Evolutionary conservation across 2,329 filamentous ascomycete genomes (phyloP).

Genomic region (Macroventuria anomochaeta): DNA sequence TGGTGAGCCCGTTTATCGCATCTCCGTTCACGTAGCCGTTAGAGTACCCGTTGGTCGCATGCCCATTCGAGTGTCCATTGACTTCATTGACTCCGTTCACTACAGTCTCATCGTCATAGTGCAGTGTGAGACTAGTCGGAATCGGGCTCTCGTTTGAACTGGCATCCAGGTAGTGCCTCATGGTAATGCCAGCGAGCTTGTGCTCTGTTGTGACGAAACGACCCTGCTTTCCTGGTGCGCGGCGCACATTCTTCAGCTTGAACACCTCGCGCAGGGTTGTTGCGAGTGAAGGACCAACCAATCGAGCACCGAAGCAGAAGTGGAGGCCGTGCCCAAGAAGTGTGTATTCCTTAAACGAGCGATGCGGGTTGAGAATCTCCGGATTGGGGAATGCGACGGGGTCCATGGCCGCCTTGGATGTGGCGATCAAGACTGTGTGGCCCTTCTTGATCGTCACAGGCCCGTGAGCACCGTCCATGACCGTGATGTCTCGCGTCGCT

Average conservation of each 20-base stretch:
- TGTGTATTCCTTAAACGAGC: slow-evolving; percentile 41
- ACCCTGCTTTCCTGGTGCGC: slow-evolving; percentile 41
- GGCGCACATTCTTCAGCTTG: slow-evolving; percentile 42
- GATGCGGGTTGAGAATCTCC: slow-evolving; percentile 48
- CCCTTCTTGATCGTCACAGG: slow-evolving; percentile 53
- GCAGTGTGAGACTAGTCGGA: slow-evolving; percentile 34
- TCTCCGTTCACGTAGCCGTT: slow-evolving; percentile 16
- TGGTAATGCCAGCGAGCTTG: slow-evolving; percentile 56
- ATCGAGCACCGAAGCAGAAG: slow-evolving; percentile 42
- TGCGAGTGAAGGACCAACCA: slow-evolving; percentile 38
- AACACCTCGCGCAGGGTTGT: slow-evolving; percentile 44
- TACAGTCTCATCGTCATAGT: slow-evolving; percentile 33
- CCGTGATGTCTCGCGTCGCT: slow-evolving; percentile 55
- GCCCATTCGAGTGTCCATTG: slow-evolving; percentile 18
- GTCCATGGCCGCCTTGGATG: slow-evolving; percentile 50
- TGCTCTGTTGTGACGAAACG: slow-evolving; percentile 54
- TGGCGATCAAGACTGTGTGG: slow-evolving; percentile 48
- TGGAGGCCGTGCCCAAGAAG: slow-evolving; percentile 43
- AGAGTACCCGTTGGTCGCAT: slow-evolving; percentile 6
- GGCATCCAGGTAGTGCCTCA: slow-evolving; percentile 58
- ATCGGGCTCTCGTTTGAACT: slow-evolving; percentile 56
- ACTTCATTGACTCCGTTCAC: slow-evolving; percentile 20
- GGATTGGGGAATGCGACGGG: slow-evolving; percentile 43
- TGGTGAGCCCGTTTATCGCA: slow-evolving; percentile 16
- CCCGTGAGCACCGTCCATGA: slow-evolving; percentile 57